A percentile compares a stretch with the other conserved stretches of the same genome.
Evolutionary conservation across 805 yeast genomes (phyloP).

Genomic region (Candida lessepsii): DNA sequence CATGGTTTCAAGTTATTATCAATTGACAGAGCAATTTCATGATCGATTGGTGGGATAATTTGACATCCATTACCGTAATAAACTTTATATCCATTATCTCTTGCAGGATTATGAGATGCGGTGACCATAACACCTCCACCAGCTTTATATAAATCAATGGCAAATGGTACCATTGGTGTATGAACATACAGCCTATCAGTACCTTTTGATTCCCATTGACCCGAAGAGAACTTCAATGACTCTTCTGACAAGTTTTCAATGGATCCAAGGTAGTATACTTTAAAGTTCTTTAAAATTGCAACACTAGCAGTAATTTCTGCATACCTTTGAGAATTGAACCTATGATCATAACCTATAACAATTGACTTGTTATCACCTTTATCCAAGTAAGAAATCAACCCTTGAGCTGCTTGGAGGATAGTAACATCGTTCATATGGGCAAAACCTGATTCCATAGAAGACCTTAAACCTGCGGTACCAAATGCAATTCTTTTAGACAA

Average conservation of each 20-base stretch:
- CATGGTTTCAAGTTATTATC: slow-evolving; percentile 61
- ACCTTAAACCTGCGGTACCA: slow-evolving; percentile 92
- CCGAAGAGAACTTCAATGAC: slow-evolving; percentile 13
- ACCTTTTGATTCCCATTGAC: not conserved
- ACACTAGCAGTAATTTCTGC: slow-evolving; percentile 78
- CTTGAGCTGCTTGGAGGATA: slow-evolving; percentile 87
- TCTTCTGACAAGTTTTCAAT: slow-evolving; percentile 28
- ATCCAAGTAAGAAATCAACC: slow-evolving; percentile 54
- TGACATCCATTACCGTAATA: slow-evolving; percentile 94
- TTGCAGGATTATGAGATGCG: slow-evolving; percentile 82
- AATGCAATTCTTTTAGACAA: slow-evolving; percentile 66
- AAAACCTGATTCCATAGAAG: slow-evolving; percentile 89
- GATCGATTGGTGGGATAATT: slow-evolving; percentile 89
- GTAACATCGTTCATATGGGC: slow-evolving; percentile 86
- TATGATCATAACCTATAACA: slow-evolving; percentile 90
- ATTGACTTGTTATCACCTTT: slow-evolving; percentile 31
- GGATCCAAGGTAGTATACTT: slow-evolving; percentile 59
- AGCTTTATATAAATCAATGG: slow-evolving; percentile 61
- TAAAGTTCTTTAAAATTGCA: slow-evolving; percentile 65
- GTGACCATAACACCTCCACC: slow-evolving; percentile 90
- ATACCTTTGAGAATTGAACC: slow-evolving; percentile 74
- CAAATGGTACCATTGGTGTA: slow-evolving; percentile 92
- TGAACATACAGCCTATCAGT: slow-evolving; percentile 44
- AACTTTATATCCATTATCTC: slow-evolving; percentile 92
- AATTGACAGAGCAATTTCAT: slow-evolving; percentile 64